A percentile compares a stretch with the other conserved stretches of the same genome.
Evolutionary conservation across 2,329 filamentous ascomycete genomes (phyloP).

Genomic region (Aspergillus piperis): DNA sequence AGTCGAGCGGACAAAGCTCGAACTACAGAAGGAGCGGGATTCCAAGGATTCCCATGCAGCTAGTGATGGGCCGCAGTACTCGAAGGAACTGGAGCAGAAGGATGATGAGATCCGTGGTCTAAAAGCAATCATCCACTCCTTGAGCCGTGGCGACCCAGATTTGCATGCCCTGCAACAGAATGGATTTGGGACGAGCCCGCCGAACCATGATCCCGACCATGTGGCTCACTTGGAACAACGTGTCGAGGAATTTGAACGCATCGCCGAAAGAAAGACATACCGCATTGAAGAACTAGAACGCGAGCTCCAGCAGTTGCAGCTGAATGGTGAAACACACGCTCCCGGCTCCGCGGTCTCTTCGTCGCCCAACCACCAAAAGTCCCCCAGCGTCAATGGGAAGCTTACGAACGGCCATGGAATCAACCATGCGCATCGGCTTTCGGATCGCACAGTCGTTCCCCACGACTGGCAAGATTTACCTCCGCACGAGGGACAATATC

Average conservation of each 20-base stretch:
- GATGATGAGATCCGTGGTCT: constrained; percentile 96
- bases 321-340: constrained; percentile 30
- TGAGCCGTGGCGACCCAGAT: constrained; percentile 65
- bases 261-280: constrained; percentile 70
- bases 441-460: constrained; percentile 46
- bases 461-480: constrained; percentile 43
- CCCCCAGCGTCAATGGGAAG: constrained; percentile 30
- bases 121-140: constrained; percentile 95
- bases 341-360: constrained; percentile 41
- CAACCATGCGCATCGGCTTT: constrained; percentile 43
- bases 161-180: constrained; percentile 33
- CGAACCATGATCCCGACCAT: constrained; percentile 56
- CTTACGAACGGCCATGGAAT: constrained; percentile 26
- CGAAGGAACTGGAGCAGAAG: constrained; percentile 84
- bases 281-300: constrained; percentile 85
- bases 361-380: constrained; percentile 36
- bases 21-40: constrained; percentile 84
- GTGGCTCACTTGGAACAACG: constrained; percentile 73
- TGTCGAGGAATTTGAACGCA: constrained; percentile 72
- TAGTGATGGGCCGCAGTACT: constrained; percentile 45
- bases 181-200: constrained; percentile 19
- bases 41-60: constrained; percentile 56
- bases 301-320: constrained; percentile 60
- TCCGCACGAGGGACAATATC: constrained; percentile 25
- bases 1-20: constrained; percentile 85